Percentiles rank a stretch among this genome's conserved stretches.
Conservation (phyloP, 331 rosid genomes). For the Prunus yedoensis region DNA sequence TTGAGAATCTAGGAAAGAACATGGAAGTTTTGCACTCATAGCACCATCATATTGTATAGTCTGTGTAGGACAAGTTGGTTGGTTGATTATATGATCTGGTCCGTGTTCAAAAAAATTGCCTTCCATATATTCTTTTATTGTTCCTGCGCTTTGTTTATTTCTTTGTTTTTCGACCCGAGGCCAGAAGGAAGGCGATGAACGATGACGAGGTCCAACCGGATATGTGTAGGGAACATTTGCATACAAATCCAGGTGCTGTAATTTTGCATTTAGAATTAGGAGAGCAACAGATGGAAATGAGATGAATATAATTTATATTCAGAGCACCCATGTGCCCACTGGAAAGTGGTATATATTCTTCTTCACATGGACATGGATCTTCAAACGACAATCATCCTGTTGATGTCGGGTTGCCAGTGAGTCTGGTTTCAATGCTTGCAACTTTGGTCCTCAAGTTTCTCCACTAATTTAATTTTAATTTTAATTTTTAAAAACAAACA, state of each 20-base stretch:
- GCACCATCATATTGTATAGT: conserved; percentile 44
- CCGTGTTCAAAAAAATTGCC: conserved; percentile 49
- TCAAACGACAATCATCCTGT: not conserved
- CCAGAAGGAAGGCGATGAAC: not conserved
- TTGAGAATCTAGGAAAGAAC: conserved; percentile 21
- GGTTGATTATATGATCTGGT: conserved; percentile 20
- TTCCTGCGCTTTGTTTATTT: not conserved
- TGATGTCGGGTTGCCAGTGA: not conserved
- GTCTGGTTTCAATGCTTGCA: not conserved
- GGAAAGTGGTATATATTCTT: not conserved
- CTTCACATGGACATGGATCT: conserved; percentile 2
- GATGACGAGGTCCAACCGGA: not conserved
- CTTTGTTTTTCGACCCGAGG: not conserved
- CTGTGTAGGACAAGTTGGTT: conserved; percentile 33
- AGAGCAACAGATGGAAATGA: not conserved
- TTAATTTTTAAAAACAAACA: not conserved
- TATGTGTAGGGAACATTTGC: not conserved
- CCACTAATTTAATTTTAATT: not conserved
- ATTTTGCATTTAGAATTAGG: conserved; percentile 3
- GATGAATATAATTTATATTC: conserved; percentile 10
- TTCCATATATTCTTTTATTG: conserved; percentile 25
- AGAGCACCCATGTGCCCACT: not conserved
- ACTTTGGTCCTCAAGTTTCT: not conserved
- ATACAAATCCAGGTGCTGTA: conserved; percentile 7
- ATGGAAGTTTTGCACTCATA: conserved; percentile 58